A percentile compares a stretch with the other conserved stretches of the same genome.
Evolutionary conservation across 2,329 filamentous ascomycete species (phyloP).

Genomic region (Colletotrichum tanaceti): DNA sequence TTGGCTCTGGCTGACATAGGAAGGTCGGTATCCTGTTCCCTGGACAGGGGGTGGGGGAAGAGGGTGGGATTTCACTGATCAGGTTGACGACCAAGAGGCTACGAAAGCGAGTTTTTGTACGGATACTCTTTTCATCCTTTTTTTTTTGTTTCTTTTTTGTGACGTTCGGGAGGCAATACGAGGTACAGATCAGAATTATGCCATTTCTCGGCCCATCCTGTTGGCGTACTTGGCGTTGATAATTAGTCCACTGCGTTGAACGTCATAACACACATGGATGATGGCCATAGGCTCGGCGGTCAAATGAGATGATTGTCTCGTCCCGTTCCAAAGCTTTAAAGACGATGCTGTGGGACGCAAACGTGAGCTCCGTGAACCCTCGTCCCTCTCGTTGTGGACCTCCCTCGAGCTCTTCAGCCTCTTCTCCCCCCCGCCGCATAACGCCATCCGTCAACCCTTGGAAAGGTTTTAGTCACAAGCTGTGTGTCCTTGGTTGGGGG

Average conservation of each 20-base stretch:
- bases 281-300: background rate
- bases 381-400: background rate
- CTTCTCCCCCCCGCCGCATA: background rate
- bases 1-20: constrained; percentile 37
- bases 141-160: no score
- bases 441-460: background rate
- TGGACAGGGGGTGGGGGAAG: background rate
- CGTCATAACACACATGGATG: background rate
- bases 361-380: no score
- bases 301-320: background rate
- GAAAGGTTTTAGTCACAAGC: background rate
- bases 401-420: background rate
- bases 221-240: constrained; percentile 22
- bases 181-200: constrained; percentile 2
- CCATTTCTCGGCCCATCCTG: constrained; percentile 7
- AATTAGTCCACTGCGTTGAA: background rate
- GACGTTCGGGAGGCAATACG: background rate
- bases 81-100: no score
- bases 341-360: constrained; percentile 3
- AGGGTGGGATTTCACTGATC: no score
- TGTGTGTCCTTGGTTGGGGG: background rate
- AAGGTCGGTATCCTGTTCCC: constrained; percentile 21
- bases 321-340: constrained; percentile 14
- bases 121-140: no score
- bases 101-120: no score